Evolutionary conservation across 208 protist genomes (phyloP).

Genomic region (Trichomonas gallinae): DNA sequence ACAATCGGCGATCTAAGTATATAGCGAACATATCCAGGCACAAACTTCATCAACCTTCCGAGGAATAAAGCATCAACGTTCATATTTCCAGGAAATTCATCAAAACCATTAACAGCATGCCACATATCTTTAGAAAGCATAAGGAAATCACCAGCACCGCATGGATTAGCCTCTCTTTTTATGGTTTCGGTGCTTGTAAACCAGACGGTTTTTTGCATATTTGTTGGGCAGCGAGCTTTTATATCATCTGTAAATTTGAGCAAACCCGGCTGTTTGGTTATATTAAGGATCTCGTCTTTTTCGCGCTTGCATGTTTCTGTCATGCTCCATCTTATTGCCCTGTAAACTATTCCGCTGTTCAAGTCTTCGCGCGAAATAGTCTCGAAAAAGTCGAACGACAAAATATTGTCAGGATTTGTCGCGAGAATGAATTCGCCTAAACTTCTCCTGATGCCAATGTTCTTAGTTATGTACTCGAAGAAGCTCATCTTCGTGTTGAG

Average conservation of each 20-base stretch:
- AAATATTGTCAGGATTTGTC: not conserved
- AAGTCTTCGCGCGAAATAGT: not conserved
- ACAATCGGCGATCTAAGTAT: not conserved
- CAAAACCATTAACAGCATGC: not conserved
- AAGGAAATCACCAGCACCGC: not conserved
- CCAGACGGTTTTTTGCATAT: no score
- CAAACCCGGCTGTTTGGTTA: not conserved
- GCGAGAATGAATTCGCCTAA: not conserved
- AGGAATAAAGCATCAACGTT: not conserved
- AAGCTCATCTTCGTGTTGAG: not conserved
- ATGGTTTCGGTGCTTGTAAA: not conserved
- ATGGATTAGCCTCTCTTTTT: not conserved
- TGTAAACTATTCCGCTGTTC: not conserved
- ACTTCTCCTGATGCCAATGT: not conserved
- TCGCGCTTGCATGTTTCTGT: no score
- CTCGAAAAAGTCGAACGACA: not conserved
- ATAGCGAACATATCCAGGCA: not conserved
- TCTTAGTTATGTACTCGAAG: slow-evolving; percentile 5
- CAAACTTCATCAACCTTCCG: not conserved
- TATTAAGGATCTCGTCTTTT: not conserved
- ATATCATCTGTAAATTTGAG: not conserved
- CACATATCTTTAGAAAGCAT: not conserved
- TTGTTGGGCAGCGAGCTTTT: not conserved
- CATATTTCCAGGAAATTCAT: not conserved
- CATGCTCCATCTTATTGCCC: not conserved